phyloP scores from a whole-genome alignment of 352 stramenopile species.

The Pythium sp. region DNA sequence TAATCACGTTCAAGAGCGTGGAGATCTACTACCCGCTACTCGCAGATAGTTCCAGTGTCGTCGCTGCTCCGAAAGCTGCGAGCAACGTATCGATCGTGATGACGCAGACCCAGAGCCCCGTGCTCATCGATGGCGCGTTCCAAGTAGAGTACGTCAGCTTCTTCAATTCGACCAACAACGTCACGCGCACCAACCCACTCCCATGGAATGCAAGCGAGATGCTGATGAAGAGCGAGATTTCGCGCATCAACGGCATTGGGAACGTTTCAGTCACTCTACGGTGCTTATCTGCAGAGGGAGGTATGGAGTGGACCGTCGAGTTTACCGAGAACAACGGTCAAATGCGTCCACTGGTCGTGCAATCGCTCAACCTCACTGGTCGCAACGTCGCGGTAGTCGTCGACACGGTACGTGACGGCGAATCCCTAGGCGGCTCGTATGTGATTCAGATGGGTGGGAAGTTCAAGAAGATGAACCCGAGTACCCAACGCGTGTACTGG shows the following conservation, averaged over 20 bases:
- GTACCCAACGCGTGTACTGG: conserved; percentile 43
- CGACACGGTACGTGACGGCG: conserved; percentile 41
- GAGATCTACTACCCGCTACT: conserved; percentile 36
- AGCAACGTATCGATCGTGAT: conserved; percentile 18
- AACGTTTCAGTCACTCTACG: conserved; percentile 38
- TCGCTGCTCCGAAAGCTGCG: conserved; percentile 13
- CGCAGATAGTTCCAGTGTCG: conserved; percentile 20
- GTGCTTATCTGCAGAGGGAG: conserved; percentile 48
- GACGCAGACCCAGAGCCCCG: conserved; percentile 32
- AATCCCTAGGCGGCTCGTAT: conserved; percentile 48
- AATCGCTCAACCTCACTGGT: conserved; percentile 56
- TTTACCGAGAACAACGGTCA: conserved; percentile 67
- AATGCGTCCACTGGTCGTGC: conserved; percentile 30
- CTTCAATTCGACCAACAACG: conserved; percentile 35
- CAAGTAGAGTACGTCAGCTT: conserved; percentile 39
- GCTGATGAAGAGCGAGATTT: conserved; percentile 30
- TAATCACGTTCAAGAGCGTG: conserved; percentile 54
- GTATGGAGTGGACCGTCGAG: conserved; percentile 61
- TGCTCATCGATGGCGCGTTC: conserved; percentile 48
- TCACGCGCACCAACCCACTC: conserved; percentile 29
- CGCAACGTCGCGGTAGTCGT: conserved; percentile 30
- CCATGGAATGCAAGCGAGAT: conserved; percentile 49
- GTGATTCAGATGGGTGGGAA: conserved; percentile 49
- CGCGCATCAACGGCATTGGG: conserved; percentile 46
- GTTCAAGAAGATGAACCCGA: conserved; percentile 49